Percentiles rank a stretch among this genome's conserved stretches.
These are phyloP conservation scores for Auricularia sp. DNA, from an alignment of 768 basidiomycete species.

Conservation along the genomic window DNA sequence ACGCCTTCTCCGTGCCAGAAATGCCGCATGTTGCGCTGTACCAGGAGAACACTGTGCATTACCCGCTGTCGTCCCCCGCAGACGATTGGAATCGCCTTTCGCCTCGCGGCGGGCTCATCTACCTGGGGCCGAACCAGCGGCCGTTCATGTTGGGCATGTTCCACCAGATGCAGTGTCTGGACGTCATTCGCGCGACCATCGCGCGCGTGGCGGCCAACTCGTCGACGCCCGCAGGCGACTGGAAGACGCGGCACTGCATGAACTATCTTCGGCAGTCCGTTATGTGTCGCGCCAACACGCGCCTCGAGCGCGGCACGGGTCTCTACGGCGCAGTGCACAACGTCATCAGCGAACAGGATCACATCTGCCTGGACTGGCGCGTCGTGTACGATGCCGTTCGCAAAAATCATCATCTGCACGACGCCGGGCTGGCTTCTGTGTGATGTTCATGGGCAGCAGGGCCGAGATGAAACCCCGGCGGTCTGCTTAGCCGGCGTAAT, in stretches of 20 bases:
- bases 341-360: neutral
- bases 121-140: constrained; percentile 6
- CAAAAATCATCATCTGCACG: neutral
- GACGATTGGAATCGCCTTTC: neutral
- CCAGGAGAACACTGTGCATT: neutral
- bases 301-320: constrained; percentile 16
- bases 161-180: constrained; percentile 22
- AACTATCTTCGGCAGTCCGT: constrained; percentile 33
- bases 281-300: constrained; percentile 26
- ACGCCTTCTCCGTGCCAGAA: neutral
- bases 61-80: neutral
- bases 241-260: constrained; percentile 22
- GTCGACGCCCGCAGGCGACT: neutral
- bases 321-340: neutral
- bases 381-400: neutral
- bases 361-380: neutral
- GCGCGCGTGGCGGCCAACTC: neutral
- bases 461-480: too few relatives aligned
- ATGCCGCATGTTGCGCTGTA: neutral
- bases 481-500: too few relatives aligned
- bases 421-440: neutral
- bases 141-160: constrained; percentile 12
- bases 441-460: too few relatives aligned
- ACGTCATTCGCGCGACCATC: constrained; percentile 13
- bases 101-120: constrained; percentile 4